Evolutionary conservation across 495 filamentous ascomycete genomes (phyloP).

Genomic region (Letharia lupina): DNA sequence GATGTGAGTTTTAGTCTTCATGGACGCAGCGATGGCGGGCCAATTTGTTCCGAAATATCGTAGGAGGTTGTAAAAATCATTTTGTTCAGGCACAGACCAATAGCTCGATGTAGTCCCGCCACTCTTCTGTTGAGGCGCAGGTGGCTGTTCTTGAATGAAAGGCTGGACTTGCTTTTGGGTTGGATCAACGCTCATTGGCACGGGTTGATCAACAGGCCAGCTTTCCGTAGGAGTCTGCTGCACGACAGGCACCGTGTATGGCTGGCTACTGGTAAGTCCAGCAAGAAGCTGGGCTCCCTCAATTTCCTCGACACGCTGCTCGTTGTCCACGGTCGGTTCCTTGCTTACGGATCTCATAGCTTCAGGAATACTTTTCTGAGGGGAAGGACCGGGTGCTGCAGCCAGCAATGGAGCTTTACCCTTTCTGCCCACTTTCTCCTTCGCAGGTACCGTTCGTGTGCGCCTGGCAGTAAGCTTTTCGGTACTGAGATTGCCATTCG

Average conservation of each 20-base stretch:
- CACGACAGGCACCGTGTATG: slow-evolving; percentile 4
- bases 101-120: slow-evolving; percentile 68
- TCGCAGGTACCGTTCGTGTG: slow-evolving; percentile 34
- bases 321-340: slow-evolving; percentile 20
- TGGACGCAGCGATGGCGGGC: slow-evolving; percentile 68
- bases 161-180: slow-evolving; percentile 20
- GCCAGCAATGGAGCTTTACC: slow-evolving; percentile 25
- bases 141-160: slow-evolving; percentile 34
- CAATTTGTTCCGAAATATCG: slow-evolving; percentile 86
- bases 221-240: slow-evolving; percentile 13
- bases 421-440: slow-evolving; percentile 36
- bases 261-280: slow-evolving; percentile 17
- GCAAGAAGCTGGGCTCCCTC: slow-evolving; percentile 25
- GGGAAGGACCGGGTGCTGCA: slow-evolving; percentile 27
- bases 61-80: slow-evolving; percentile 70
- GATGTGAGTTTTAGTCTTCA: slow-evolving; percentile 85
- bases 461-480: slow-evolving; percentile 50
- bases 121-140: slow-evolving; percentile 25
- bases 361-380: slow-evolving; percentile 24
- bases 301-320: slow-evolving; percentile 22
- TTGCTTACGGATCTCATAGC: slow-evolving; percentile 7
- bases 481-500: slow-evolving; percentile 41
- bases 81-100: slow-evolving; percentile 90
- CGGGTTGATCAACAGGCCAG: slow-evolving; percentile 27
- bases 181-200: slow-evolving; percentile 30